Percentiles rank a stretch among this genome's conserved stretches.
phyloP scores from a whole-genome alignment of 2,329 filamentous ascomycete genomes.

The Domatiomyces catenatus region DNA sequence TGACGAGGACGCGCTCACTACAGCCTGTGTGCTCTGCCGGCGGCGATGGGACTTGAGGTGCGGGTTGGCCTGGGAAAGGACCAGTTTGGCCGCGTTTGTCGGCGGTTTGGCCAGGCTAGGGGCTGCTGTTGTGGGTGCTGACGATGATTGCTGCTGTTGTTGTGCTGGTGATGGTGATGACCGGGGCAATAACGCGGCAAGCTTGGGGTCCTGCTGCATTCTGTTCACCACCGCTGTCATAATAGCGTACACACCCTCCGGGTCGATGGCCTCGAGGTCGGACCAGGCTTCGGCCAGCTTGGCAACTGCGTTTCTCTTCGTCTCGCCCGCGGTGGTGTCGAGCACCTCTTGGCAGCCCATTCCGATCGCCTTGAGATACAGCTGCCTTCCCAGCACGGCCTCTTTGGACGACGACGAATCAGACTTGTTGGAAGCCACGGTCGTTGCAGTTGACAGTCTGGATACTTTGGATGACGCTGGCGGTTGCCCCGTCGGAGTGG shows the following conservation, averaged over 20 bases:
- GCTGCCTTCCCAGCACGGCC: slow-evolving; percentile 61
- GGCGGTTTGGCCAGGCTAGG: slow-evolving; percentile 1
- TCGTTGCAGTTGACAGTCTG: slow-evolving; percentile 9
- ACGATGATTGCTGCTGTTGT: not conserved
- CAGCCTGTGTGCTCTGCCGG: slow-evolving; percentile 36
- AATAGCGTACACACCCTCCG: slow-evolving; percentile 76
- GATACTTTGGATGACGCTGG: slow-evolving; percentile 1
- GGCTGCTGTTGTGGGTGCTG: slow-evolving; percentile 23
- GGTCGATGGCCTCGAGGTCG: slow-evolving; percentile 69
- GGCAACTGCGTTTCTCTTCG: slow-evolving; percentile 72
- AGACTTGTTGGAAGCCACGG: slow-evolving; percentile 5
- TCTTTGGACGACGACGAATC: slow-evolving; percentile 48
- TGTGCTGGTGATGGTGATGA: not conserved
- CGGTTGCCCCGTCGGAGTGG: not conserved
- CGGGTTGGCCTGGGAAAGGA: slow-evolving; percentile 68
- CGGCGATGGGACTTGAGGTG: slow-evolving; percentile 66
- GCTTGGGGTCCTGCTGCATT: slow-evolving; percentile 37
- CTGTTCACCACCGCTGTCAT: slow-evolving; percentile 63
- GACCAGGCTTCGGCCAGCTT: slow-evolving; percentile 75
- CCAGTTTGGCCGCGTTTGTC: slow-evolving; percentile 39
- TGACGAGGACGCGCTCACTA: slow-evolving; percentile 19
- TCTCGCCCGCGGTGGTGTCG: slow-evolving; percentile 54
- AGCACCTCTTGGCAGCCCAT: slow-evolving; percentile 71
- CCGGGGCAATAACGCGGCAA: slow-evolving; percentile 25
- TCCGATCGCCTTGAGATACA: slow-evolving; percentile 70